These are phyloP conservation scores for Dimocarpus longan DNA, from an alignment of 345 rosid genomes.

Conservation along the genomic window DNA sequence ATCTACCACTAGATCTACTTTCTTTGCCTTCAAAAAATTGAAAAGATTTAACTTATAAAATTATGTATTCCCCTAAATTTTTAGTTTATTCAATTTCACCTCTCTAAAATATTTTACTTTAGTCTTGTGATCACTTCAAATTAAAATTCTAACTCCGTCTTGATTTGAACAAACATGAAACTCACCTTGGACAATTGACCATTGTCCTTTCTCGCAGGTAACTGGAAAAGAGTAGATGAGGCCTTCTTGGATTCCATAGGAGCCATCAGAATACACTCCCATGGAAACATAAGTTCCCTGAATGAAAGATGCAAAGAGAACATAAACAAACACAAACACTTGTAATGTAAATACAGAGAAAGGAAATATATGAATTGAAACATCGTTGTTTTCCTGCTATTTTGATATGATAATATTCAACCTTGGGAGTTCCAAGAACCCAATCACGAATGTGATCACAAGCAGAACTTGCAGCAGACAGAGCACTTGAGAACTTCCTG, in stretches of 20 bases:
- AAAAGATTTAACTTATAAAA: too few relatives aligned
- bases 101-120: too few relatives aligned
- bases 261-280: constrained; percentile 96
- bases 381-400: too few relatives aligned
- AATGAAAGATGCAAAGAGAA: neutral
- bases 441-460: constrained; percentile 90
- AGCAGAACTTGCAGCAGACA: constrained; percentile 84
- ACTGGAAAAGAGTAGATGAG: constrained; percentile 84
- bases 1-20: too few relatives aligned
- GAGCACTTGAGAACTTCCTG: constrained; percentile 68
- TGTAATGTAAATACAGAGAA: neutral
- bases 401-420: constrained; percentile 6
- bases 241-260: constrained; percentile 71
- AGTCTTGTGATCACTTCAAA: too few relatives aligned
- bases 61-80: too few relatives aligned
- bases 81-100: too few relatives aligned
- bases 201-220: constrained; percentile 67
- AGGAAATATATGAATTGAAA: neutral
- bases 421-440: constrained; percentile 84
- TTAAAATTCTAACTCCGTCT: too few relatives aligned
- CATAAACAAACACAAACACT: neutral
- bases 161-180: too few relatives aligned
- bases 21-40: too few relatives aligned
- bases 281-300: constrained; percentile 87
- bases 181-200: constrained; percentile 74